A percentile compares a stretch with the other conserved stretches of the same genome.
These are phyloP conservation scores for Flaveria ramosissima DNA, from an alignment of 129 eudicot species.

Conservation along the genomic window DNA sequence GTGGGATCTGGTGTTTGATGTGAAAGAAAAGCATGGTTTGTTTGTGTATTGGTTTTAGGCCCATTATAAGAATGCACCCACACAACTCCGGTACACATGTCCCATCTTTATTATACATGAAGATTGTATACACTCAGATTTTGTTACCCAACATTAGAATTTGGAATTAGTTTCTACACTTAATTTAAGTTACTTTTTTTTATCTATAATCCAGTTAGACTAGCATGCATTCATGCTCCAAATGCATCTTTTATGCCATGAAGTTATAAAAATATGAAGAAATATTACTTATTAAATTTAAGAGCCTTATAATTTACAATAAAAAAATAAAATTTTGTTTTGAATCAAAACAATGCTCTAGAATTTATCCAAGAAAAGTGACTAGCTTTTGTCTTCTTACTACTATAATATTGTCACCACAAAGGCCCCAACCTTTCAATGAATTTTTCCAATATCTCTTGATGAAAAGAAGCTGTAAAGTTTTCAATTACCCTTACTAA, in stretches of 20 bases:
- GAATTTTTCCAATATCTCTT: not conserved
- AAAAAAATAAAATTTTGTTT: not conserved
- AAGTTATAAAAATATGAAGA: too few species aligned
- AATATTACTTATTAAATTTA: not conserved
- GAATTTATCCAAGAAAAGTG: constrained; percentile 12
- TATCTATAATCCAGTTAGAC: not conserved
- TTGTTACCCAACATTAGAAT: constrained; percentile 38
- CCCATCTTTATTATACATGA: constrained; percentile 61
- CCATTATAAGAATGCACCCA: constrained; percentile 30
- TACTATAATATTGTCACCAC: not conserved
- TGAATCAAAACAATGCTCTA: not conserved
- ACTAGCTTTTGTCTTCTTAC: constrained; percentile 12
- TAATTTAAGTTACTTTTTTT: not conserved
- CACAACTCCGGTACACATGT: constrained; percentile 44
- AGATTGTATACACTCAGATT: constrained; percentile 39
- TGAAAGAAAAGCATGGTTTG: constrained; percentile 33
- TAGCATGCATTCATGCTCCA: not conserved
- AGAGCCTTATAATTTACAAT: not conserved
- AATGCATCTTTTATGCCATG: too few species aligned
- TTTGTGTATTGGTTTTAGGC: constrained; percentile 29
- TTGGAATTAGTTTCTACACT: not conserved
- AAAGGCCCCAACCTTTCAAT: not conserved
- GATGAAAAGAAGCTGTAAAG: constrained; percentile 17
- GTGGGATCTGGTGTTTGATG: constrained; percentile 16
- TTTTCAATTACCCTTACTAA: constrained; percentile 14